Evolutionary conservation across 441 rosid species (phyloP).

Genomic region (Daphne laureola): DNA sequence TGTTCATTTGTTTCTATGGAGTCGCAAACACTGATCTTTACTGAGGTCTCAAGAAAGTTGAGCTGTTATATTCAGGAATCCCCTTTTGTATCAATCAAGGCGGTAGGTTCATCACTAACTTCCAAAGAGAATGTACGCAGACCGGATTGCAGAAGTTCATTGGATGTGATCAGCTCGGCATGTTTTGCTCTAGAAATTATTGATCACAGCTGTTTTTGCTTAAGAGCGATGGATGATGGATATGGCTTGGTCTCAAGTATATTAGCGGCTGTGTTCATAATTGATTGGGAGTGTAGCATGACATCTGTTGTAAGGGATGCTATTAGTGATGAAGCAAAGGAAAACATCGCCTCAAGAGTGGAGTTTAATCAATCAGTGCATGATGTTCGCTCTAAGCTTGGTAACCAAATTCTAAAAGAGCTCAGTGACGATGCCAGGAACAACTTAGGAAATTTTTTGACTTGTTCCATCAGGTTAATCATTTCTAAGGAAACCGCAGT

Average conservation of each 20-base stretch:
- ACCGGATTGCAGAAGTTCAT: slow-evolving; percentile 24
- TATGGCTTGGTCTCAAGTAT: slow-evolving; percentile 45
- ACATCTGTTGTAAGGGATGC: slow-evolving; percentile 21
- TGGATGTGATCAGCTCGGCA: slow-evolving; percentile 33
- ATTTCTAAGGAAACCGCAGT: slow-evolving; percentile 45
- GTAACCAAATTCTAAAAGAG: slow-evolving; percentile 45
- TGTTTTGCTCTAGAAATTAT: slow-evolving; percentile 66
- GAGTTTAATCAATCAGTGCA: slow-evolving; percentile 35
- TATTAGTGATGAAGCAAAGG: slow-evolving; percentile 30
- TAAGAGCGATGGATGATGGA: slow-evolving; percentile 48
- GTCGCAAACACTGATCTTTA: slow-evolving; percentile 41
- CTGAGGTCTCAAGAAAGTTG: slow-evolving; percentile 42
- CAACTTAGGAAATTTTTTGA: slow-evolving; percentile 43
- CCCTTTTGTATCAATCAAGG: slow-evolving; percentile 52
- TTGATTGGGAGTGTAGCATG: slow-evolving; percentile 63
- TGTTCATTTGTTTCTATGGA: slow-evolving; percentile 52
- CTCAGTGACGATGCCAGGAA: slow-evolving; percentile 34
- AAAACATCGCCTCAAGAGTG: slow-evolving; percentile 28
- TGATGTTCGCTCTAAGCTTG: slow-evolving; percentile 34
- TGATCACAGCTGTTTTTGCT: slow-evolving; percentile 52
- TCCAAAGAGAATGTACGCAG: slow-evolving; percentile 21
- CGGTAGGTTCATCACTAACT: slow-evolving; percentile 35
- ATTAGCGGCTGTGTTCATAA: slow-evolving; percentile 51
- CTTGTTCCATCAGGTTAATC: slow-evolving; percentile 46
- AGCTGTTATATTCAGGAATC: slow-evolving; percentile 49